Conservation (phyloP, 441 rosid genomes). For the Pelargonium myrrhifolium region DNA sequence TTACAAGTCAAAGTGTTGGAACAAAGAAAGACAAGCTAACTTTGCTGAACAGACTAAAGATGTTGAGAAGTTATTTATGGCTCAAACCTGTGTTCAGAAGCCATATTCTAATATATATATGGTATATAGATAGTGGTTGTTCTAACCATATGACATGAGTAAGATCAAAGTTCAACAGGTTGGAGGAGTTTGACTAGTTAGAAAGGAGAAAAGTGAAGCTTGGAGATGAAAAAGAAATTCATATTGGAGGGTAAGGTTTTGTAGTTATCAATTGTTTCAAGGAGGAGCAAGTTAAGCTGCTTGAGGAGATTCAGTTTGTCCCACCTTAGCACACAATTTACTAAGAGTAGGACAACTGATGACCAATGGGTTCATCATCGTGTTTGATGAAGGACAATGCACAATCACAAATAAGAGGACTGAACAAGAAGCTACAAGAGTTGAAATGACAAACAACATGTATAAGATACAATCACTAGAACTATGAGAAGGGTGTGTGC, state of each 20-base stretch:
- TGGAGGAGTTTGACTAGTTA: background rate
- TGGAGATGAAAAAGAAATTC: background rate
- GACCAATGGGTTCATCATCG: background rate
- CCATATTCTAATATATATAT: too few species aligned
- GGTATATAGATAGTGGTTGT: background rate
- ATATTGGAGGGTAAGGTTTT: too few species aligned
- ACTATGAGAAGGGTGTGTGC: conserved; percentile 1
- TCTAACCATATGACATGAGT: background rate
- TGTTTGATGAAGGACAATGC: background rate
- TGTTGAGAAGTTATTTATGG: background rate
- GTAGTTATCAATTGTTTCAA: too few species aligned
- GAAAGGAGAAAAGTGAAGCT: background rate
- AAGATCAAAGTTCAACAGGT: background rate
- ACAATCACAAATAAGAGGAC: background rate
- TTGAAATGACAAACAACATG: background rate
- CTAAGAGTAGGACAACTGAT: background rate
- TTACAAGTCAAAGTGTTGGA: background rate
- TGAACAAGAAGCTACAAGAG: background rate
- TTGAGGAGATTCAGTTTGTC: background rate
- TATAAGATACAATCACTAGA: background rate
- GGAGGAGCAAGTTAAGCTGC: too few species aligned
- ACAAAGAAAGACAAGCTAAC: background rate
- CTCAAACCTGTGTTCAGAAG: background rate
- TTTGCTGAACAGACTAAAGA: background rate
- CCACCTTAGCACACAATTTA: background rate